These are phyloP conservation scores for Penicillium arizonense DNA, from an alignment of 495 filamentous ascomycete genomes.

Conservation along the genomic window DNA sequence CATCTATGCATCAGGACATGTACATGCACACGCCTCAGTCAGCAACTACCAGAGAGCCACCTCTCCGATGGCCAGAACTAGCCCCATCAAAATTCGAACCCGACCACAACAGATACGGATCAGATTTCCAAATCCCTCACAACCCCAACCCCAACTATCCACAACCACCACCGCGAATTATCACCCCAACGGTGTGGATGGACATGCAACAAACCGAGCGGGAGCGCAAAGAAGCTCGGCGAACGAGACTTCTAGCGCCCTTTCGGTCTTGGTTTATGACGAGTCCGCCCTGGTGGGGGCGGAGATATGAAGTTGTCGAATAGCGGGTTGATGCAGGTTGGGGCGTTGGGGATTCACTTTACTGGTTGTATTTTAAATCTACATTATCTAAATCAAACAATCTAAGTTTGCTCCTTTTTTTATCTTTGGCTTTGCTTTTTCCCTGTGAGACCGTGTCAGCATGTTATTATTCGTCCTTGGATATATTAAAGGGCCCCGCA, in stretches of 20 bases:
- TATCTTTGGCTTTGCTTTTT: constrained; percentile 2
- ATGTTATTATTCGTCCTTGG: background rate
- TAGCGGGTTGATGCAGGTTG: background rate
- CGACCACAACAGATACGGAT: background rate
- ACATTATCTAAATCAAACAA: background rate
- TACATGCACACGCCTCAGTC: background rate
- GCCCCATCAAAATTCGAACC: background rate
- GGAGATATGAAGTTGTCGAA: constrained; percentile 6
- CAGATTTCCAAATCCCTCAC: background rate
- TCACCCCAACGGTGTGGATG: constrained; percentile 14
- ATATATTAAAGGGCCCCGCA: background rate
- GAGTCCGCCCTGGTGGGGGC: background rate
- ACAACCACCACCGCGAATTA: constrained; percentile 11
- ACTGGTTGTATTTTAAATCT: background rate
- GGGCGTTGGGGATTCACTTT: background rate
- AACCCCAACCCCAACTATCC: background rate
- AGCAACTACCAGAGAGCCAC: background rate
- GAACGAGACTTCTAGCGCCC: constrained; percentile 1
- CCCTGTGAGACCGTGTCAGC: background rate
- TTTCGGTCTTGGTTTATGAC: constrained; percentile 10
- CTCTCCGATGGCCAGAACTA: background rate
- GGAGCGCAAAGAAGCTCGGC: constrained; percentile 8
- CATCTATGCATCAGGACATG: background rate
- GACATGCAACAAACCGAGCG: constrained; percentile 14
- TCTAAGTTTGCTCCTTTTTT: background rate